Evolutionary conservation across 192 early-diverging fungal species (phyloP), one percentile per base, ranked within the genome.

Genomic region (Linnemannia zychae): DNA sequence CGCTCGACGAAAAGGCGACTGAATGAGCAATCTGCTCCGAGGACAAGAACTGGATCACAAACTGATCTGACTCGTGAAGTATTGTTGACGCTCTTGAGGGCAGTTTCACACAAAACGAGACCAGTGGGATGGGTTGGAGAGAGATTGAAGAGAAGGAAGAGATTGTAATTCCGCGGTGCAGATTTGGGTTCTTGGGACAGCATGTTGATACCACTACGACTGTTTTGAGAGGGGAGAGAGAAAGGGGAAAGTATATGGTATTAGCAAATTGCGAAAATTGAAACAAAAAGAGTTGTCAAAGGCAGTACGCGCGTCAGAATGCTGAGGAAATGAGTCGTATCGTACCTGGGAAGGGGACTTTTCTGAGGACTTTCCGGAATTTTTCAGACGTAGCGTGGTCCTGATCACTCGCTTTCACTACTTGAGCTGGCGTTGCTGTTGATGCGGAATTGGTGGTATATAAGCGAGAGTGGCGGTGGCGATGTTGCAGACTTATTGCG

Each of bases 71-170:
- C 1, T 78, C 67, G 67, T 92, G 88, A 37, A 95, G 76, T 24
- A 92, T 69, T 4, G 82, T 84, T 0, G 93, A 92, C 3, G 91
- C 92, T 15, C 89, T 84, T 16, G 94, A 95, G 5, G 92, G 94
- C 0, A 87, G 76, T n/a, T 92, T 90, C 2, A 95, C 89, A 77
- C 89, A 90, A 67, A 95, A 95, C 0, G 91, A 88, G 24, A 95
- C 81, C 18, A 93, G 80, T 12, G 94, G 92, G 9, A 86, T 74
- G 13, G 94, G 94, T 33, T 88, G 74, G 4, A 95, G 79, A 7
- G 92, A 91, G 34, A 95, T 90, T 1, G 94, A 94, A 0, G 92
- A 92, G 67, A 95, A 94, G 7, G 93, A 94, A 15, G 90, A 90
- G 38, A 92, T 91, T 13, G 94, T 95, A 67, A 91, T 94, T 13